phyloP scores from a whole-genome alignment of 495 filamentous ascomycete species.

The Annulohypoxylon maeteangense region DNA sequence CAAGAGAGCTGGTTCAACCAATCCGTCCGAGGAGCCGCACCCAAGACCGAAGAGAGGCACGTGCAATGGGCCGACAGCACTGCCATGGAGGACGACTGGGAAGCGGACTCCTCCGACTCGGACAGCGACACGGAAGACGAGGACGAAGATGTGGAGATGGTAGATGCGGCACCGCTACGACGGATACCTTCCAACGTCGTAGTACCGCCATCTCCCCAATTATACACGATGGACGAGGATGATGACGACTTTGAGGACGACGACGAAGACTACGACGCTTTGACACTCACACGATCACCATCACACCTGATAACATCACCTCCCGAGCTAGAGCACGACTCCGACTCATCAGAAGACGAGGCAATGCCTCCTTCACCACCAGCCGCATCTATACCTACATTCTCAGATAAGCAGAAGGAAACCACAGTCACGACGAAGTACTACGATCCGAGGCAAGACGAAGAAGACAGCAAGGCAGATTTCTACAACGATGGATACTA shows the following conservation, averaged over 20 bases:
- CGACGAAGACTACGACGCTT: constrained; percentile 75
- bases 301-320: constrained; percentile 71
- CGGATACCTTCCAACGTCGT: constrained; percentile 54
- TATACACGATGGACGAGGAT: constrained; percentile 52
- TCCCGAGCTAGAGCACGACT: constrained; percentile 80
- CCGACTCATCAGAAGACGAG: constrained; percentile 72
- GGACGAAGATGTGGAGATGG: constrained; percentile 61
- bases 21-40: constrained; percentile 79
- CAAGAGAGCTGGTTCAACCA: constrained; percentile 99
- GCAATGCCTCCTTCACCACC: constrained; percentile 88
- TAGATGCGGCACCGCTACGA: constrained; percentile 57
- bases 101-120: constrained; percentile 71
- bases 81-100: constrained; percentile 77
- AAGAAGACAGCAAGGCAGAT: constrained; percentile 51
- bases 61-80: constrained; percentile 90
- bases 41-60: constrained; percentile 69
- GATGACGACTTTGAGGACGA: constrained; percentile 71
- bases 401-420: constrained; percentile 73
- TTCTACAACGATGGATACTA: constrained; percentile 73
- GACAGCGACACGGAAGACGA: constrained; percentile 64
- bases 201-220: constrained; percentile 46
- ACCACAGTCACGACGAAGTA: constrained; percentile 64
- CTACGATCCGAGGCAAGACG: constrained; percentile 52
- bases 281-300: constrained; percentile 77
- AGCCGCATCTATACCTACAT: constrained; percentile 69